Percentiles rank a stretch among this genome's conserved stretches.
Evolutionary conservation across 768 basidiomycete genomes (phyloP).

Genomic region (Psilocybe cyanescens): DNA sequence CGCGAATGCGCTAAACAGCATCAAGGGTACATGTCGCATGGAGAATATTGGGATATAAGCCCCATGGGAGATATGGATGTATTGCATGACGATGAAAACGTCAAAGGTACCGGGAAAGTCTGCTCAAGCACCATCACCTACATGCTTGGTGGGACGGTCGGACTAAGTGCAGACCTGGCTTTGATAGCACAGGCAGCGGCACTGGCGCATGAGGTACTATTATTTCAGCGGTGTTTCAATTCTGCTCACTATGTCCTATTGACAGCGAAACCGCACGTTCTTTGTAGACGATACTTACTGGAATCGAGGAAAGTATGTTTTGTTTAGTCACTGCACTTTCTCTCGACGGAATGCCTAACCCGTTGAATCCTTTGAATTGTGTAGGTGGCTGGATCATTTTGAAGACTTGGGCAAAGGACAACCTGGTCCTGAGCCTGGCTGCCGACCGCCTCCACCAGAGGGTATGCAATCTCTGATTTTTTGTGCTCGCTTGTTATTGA

Average conservation of each 20-base stretch:
- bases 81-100: conserved; percentile 31
- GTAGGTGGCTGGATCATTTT: conserved; percentile 73
- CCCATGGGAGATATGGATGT: conserved; percentile 38
- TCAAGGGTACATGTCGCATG: conserved; percentile 49
- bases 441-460: conserved; percentile 62
- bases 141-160: conserved; percentile 68
- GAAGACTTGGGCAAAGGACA: conserved; percentile 52
- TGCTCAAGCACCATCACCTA: conserved; percentile 75
- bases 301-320: conserved; percentile 70
- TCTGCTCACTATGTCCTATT: neutral
- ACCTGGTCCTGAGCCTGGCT: conserved; percentile 69
- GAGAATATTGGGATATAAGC: conserved; percentile 53
- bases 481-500: conserved; percentile 6
- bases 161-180: conserved; percentile 67
- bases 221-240: conserved; percentile 5
- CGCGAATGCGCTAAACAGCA: conserved; percentile 57
- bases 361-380: neutral
- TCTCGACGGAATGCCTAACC: neutral
- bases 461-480: conserved; percentile 39
- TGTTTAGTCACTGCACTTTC: neutral
- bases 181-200: conserved; percentile 70
- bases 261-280: conserved; percentile 65
- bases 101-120: conserved; percentile 22
- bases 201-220: conserved; percentile 63
- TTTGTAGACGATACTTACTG: conserved; percentile 73